Conservation (phyloP, 371 early-diverging fungal genomes). For the Saksenaea vasiformis region DNA sequence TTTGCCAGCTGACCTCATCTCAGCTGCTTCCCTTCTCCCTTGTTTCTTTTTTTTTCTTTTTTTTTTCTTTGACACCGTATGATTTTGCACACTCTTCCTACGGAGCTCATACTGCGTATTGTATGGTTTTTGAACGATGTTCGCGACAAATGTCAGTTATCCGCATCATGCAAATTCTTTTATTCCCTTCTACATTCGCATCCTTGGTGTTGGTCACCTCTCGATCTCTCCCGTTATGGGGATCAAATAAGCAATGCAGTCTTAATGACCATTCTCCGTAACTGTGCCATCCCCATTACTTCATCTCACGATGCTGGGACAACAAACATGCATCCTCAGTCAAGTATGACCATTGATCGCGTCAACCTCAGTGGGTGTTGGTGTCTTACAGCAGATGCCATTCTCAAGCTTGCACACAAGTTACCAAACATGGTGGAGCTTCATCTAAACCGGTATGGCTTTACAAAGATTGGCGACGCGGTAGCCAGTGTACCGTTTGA, state of each 20-base stretch:
- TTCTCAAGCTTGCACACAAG: constrained; percentile 24
- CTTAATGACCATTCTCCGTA: constrained; percentile 27
- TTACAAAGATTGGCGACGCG: constrained; percentile 2
- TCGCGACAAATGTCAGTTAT: constrained; percentile 35
- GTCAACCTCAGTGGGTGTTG: constrained; percentile 42
- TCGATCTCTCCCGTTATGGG: constrained; percentile 34
- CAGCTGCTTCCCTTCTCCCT: background rate
- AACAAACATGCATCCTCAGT: background rate
- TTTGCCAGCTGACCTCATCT: background rate
- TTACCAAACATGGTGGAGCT: constrained; percentile 23
- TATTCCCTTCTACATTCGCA: constrained; percentile 20
- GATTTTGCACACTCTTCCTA: constrained; percentile 17
- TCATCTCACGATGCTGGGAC: background rate
- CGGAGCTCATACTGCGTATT: constrained; percentile 18
- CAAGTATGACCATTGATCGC: constrained; percentile 7
- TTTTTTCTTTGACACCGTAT: background rate
- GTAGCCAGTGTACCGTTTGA: constrained; percentile 17
- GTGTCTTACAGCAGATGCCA: constrained; percentile 26
- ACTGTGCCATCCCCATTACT: constrained; percentile 18
- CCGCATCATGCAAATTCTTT: constrained; percentile 24
- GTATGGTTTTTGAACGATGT: constrained; percentile 14
- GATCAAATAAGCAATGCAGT: constrained; percentile 18
- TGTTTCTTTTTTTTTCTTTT: background rate
- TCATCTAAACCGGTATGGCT: constrained; percentile 27
- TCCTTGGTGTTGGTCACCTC: constrained; percentile 34